phyloP scores from a whole-genome alignment of 768 basidiomycete species.

The Xerocomellus amylosporus region DNA sequence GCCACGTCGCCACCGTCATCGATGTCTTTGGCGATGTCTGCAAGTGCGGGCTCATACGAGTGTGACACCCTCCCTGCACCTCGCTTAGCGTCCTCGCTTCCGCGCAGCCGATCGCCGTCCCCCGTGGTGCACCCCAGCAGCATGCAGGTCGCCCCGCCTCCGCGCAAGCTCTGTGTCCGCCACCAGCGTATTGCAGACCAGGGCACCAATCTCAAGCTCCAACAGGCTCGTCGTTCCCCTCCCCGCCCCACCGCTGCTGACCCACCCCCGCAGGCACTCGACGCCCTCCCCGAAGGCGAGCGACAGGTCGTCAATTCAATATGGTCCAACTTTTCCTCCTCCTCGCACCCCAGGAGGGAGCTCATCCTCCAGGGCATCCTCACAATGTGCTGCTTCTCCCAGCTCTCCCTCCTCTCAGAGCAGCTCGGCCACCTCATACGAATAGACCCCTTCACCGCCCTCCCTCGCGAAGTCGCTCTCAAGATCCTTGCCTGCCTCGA shows the following conservation, averaged over 20 bases:
- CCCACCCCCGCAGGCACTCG: constrained; percentile 65
- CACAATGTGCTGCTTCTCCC: constrained; percentile 99
- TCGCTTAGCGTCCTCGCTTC: constrained; percentile 39
- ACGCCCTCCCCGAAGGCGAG: constrained; percentile 82
- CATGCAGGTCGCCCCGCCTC: constrained; percentile 26
- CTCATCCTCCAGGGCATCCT: constrained; percentile 95
- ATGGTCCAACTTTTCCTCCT: constrained; percentile 97
- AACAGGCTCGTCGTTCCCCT: constrained; percentile 63
- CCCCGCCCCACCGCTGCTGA: background rate
- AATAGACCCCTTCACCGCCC: constrained; percentile 87
- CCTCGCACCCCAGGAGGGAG: constrained; percentile 84
- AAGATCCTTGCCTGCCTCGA: constrained; percentile 88
- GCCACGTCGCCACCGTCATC: no score
- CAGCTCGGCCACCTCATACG: constrained; percentile 90
- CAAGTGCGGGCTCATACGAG: constrained; percentile 38
- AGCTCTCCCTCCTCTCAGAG: constrained; percentile 93
- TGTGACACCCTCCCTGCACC: constrained; percentile 75
- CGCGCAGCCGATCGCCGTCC: background rate
- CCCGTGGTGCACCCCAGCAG: constrained; percentile 8
- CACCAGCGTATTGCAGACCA: constrained; percentile 98
- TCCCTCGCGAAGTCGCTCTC: constrained; percentile 88
- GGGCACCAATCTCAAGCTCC: constrained; percentile 87
- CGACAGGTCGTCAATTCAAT: constrained; percentile 85
- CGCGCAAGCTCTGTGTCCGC: constrained; percentile 81
- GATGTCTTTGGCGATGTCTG: constrained; percentile 7